Percentiles rank a stretch among this genome's conserved stretches.
Conservation (phyloP, 2,329 filamentous ascomycete species). For the Colletotrichum sp. region DNA sequence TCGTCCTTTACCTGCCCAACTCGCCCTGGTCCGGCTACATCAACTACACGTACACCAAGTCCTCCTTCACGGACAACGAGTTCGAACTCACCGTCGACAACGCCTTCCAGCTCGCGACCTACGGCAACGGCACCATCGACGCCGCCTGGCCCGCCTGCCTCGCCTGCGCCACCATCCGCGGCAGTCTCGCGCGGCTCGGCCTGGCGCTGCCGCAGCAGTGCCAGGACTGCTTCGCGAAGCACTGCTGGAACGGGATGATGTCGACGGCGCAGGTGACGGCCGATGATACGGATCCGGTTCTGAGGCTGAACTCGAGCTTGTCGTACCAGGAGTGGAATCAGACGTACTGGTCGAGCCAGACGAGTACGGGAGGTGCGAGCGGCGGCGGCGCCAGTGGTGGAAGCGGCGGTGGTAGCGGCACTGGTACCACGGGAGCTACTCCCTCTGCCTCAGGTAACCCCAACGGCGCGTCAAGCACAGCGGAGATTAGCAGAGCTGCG, state of each 20-base stretch:
- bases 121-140: constrained; percentile 77
- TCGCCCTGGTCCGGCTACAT: constrained; percentile 31
- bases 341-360: constrained; percentile 4
- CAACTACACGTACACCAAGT: constrained; percentile 28
- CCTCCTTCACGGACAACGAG: constrained; percentile 27
- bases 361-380: background rate
- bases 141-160: constrained; percentile 77
- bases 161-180: constrained; percentile 77
- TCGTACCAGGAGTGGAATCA: constrained; percentile 28
- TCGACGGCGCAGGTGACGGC: constrained; percentile 13
- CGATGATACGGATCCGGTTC: constrained; percentile 22
- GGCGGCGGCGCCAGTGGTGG: background rate
- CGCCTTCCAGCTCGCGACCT: constrained; percentile 78
- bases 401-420: background rate
- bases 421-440: background rate
- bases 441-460: background rate
- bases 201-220: constrained; percentile 26
- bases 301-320: constrained; percentile 24
- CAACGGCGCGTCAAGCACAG: background rate
- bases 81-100: constrained; percentile 52
- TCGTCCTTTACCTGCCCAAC: constrained; percentile 33
- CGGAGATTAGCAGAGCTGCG: background rate
- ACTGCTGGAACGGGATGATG: constrained; percentile 29
- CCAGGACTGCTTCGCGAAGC: constrained; percentile 26
- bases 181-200: constrained; percentile 59